Evolutionary conservation across 371 early-diverging fungal species (phyloP).

Genomic region (Lichtheimia ramosa): DNA sequence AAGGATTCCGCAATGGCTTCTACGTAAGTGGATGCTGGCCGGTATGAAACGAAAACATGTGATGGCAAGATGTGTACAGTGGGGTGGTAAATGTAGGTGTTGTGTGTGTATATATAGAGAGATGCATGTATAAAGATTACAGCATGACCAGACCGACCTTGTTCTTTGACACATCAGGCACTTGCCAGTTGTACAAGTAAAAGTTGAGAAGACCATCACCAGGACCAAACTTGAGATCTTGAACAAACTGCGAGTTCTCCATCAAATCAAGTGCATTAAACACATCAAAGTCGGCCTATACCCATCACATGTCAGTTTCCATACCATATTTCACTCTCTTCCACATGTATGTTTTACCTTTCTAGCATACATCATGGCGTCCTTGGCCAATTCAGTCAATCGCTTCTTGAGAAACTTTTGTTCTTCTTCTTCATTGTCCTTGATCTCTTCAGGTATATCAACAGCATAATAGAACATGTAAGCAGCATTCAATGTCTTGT

Average conservation of each 20-base stretch:
- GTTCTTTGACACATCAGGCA: slow-evolving; percentile 60
- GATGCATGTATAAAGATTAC: slow-evolving; percentile 22
- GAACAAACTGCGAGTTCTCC: slow-evolving; percentile 76
- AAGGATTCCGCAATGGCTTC: too few relatives aligned
- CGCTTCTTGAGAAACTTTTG: slow-evolving; percentile 48
- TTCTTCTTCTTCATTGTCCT: slow-evolving; percentile 36
- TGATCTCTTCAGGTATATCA: slow-evolving; percentile 40
- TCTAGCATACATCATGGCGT: slow-evolving; percentile 80
- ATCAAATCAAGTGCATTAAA: slow-evolving; percentile 89
- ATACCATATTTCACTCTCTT: background rate
- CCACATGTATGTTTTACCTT: slow-evolving; percentile 38
- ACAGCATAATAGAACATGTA: slow-evolving; percentile 95
- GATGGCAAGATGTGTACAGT: too few relatives aligned
- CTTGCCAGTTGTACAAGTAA: slow-evolving; percentile 94
- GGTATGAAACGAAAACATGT: too few relatives aligned
- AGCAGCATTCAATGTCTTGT: slow-evolving; percentile 84
- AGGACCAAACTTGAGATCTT: slow-evolving; percentile 85
- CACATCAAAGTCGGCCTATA: slow-evolving; percentile 77
- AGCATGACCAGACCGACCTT: slow-evolving; percentile 90
- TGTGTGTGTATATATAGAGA: too few relatives aligned
- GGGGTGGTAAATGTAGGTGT: too few relatives aligned
- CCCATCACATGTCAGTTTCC: too few relatives aligned
- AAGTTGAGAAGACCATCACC: slow-evolving; percentile 95
- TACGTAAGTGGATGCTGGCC: too few relatives aligned
- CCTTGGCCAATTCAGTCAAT: slow-evolving; percentile 62